Evolutionary conservation across 768 basidiomycete genomes (phyloP).

Genomic region (Mycena maculata): DNA sequence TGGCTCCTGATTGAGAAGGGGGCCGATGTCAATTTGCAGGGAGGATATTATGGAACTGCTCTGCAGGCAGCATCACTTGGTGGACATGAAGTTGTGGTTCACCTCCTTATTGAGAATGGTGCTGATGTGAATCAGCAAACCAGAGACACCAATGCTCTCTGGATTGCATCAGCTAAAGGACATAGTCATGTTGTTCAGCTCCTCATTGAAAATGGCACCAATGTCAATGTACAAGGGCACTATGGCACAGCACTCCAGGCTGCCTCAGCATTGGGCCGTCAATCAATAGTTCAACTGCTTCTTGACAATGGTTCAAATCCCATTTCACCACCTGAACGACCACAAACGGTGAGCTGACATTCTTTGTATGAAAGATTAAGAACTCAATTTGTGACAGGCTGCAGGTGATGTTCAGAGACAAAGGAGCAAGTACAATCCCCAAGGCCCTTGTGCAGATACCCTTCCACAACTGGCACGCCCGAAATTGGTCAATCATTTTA

Average conservation of each 20-base stretch:
- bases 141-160: not conserved
- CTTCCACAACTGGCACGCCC: too few relatives aligned
- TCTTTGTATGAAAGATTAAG: too few relatives aligned
- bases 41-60: not conserved
- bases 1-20: not conserved
- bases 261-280: not conserved
- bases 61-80: not conserved
- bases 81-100: conserved; percentile 5
- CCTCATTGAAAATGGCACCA: not conserved
- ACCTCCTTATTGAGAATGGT: not conserved
- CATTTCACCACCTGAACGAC: too few relatives aligned
- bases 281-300: not conserved
- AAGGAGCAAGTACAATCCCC: too few relatives aligned
- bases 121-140: not conserved
- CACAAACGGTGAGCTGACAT: too few relatives aligned
- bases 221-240: not conserved
- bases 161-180: not conserved
- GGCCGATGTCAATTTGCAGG: too few relatives aligned
- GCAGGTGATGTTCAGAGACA: too few relatives aligned
- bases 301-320: too few relatives aligned
- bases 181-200: not conserved
- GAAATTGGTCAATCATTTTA: too few relatives aligned
- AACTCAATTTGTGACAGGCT: too few relatives aligned
- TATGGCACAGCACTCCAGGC: not conserved
- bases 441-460: too few relatives aligned